phyloP scores from a whole-genome alignment of 2,329 filamentous ascomycete species.

The Lachnellula hyalina region DNA sequence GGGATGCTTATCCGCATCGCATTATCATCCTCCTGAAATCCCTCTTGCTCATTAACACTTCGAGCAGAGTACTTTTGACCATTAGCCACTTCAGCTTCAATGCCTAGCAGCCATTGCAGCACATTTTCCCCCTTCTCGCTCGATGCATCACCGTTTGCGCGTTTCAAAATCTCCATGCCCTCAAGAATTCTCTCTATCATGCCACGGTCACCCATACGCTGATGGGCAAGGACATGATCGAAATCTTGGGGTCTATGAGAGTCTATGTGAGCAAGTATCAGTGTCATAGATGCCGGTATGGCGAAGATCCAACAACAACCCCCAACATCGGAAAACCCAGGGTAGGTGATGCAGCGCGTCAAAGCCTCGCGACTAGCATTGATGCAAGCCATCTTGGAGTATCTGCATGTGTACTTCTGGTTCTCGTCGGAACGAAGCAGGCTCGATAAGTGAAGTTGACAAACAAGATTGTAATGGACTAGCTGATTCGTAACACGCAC shows the following conservation, averaged over 20 bases:
- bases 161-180: slow-evolving; percentile 31
- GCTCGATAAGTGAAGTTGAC: slow-evolving; percentile 38
- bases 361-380: slow-evolving; percentile 37
- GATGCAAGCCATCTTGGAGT: slow-evolving; percentile 34
- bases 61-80: slow-evolving; percentile 8
- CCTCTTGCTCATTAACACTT: slow-evolving; percentile 10
- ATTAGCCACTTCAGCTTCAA: slow-evolving; percentile 31
- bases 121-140: slow-evolving; percentile 30
- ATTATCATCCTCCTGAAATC: slow-evolving; percentile 5
- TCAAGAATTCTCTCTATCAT: slow-evolving; percentile 35
- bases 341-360: slow-evolving; percentile 29
- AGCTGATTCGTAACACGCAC: slow-evolving; percentile 32
- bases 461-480: slow-evolving; percentile 36
- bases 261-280: slow-evolving; percentile 36
- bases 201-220: slow-evolving; percentile 36
- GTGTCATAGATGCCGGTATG: slow-evolving; percentile 34
- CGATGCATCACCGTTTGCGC: slow-evolving; percentile 30
- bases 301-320: slow-evolving; percentile 33
- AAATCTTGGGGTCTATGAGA: slow-evolving; percentile 17
- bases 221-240: slow-evolving; percentile 34
- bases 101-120: slow-evolving; percentile 29
- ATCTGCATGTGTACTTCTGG: slow-evolving; percentile 24
- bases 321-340: slow-evolving; percentile 12
- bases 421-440: slow-evolving; percentile 25
- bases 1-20: slow-evolving; percentile 20